Percentiles rank a stretch among this genome's conserved stretches.
These are phyloP conservation scores for Ceriops zippeliana DNA, from an alignment of 345 rosid genomes.

Conservation along the genomic window DNA sequence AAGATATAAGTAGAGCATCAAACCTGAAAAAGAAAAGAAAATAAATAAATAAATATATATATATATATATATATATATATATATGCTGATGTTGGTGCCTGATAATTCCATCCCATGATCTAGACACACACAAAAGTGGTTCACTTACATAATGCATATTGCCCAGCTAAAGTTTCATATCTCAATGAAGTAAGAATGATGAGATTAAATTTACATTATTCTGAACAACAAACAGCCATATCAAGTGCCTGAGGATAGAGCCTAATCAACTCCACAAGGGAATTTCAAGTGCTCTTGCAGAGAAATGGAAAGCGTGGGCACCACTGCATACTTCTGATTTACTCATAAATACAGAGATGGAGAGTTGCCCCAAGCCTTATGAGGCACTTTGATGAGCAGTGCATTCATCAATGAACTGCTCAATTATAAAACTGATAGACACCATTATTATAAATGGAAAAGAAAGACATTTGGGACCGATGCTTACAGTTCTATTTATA, in stretches of 20 bases:
- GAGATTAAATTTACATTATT: background rate
- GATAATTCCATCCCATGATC: background rate
- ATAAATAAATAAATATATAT: too few relatives aligned
- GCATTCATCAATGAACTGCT: background rate
- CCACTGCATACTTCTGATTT: background rate
- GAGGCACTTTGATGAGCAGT: background rate
- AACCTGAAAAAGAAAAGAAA: slow-evolving; percentile 43
- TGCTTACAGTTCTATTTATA: slow-evolving; percentile 56
- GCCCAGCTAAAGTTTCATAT: background rate
- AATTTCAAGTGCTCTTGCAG: background rate
- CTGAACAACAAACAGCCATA: slow-evolving; percentile 2
- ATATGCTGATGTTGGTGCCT: background rate
- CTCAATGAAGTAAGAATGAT: slow-evolving; percentile 1
- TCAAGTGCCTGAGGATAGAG: slow-evolving; percentile 3
- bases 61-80: background rate
- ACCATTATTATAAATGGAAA: background rate
- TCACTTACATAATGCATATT: background rate
- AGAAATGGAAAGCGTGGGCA: background rate
- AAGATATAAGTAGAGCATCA: slow-evolving; percentile 73
- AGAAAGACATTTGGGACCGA: background rate
- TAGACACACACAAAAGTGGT: background rate
- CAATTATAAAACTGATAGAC: background rate
- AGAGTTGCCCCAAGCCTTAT: background rate
- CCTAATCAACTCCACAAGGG: background rate
- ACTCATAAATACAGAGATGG: background rate